These are phyloP conservation scores for Microbotryum scabiosae DNA, from an alignment of 1,284 basidiomycete genomes.

Conservation along the genomic window DNA sequence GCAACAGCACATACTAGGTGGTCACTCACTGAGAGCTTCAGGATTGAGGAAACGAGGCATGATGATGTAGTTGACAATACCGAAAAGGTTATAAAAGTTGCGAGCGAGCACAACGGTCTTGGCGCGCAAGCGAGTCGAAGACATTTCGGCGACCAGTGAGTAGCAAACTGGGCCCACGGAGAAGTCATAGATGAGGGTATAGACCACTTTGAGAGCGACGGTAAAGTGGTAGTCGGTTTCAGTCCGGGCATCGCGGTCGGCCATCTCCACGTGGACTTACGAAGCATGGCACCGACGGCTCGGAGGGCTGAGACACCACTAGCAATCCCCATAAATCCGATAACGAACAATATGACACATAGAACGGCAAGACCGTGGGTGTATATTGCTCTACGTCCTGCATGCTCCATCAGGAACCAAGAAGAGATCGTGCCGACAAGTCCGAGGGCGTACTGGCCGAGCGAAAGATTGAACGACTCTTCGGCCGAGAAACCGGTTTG, in stretches of 20 bases:
- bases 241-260: too few relatives aligned
- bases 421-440: slow-evolving; percentile 41
- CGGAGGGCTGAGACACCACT: slow-evolving; percentile 27
- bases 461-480: slow-evolving; percentile 41
- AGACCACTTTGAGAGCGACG: slow-evolving; percentile 32
- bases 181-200: slow-evolving; percentile 42
- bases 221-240: too few relatives aligned
- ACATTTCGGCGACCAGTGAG: slow-evolving; percentile 45
- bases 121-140: slow-evolving; percentile 38
- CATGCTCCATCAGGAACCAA: slow-evolving; percentile 42
- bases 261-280: slow-evolving; percentile 12
- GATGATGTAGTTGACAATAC: too few relatives aligned
- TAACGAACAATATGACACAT: slow-evolving; percentile 43
- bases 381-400: slow-evolving; percentile 46
- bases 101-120: too few relatives aligned
- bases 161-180: slow-evolving; percentile 43
- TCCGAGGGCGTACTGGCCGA: slow-evolving; percentile 41
- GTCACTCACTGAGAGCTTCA: too few relatives aligned
- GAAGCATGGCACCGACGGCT: slow-evolving; percentile 43
- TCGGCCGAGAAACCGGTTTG: slow-evolving; percentile 42
- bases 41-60: too few relatives aligned
- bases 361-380: slow-evolving; percentile 44
- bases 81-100: too few relatives aligned
- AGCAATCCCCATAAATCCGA: slow-evolving; percentile 45
- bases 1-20: too few relatives aligned